Evolutionary conservation across 163 green algal species (phyloP), one percentile per base, ranked within the genome.

Genomic region (Prototheca wickerhamii): DNA sequence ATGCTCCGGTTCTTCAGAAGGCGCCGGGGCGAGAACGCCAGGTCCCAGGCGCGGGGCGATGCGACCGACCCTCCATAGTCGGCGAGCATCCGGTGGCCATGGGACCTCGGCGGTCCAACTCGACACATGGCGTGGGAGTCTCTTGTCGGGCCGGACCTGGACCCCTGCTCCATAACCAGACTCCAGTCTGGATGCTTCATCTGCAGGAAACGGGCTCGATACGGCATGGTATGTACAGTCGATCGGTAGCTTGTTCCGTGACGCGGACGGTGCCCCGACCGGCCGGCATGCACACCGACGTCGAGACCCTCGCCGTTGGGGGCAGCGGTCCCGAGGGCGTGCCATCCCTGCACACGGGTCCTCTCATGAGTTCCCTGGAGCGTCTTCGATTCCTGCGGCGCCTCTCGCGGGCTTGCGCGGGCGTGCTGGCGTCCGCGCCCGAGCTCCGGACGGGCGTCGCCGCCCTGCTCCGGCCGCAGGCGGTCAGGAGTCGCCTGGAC

Each of bases 1-100:
- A 72, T 92, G 65, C 44, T 57, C n/a, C 31, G 46, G 3, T 92
- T 92, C 65, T 92, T 92, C 62, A 61, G 50, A 10, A 31, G 33
- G 31, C 58, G 73, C 1, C 53, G 68, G 10, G 58, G 61, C 1
- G 53, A n/a, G n/a, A n/a, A n/a, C n/a, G 62, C 25, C 26, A 58
- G 28, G n/a, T 64, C 37, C 34, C 40, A 3, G 23, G 4, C 3
- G 28, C 52, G n/a, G 20, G 17, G 17, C 23, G 58, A 26, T 57
- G 50, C 10, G 50, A 51, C 23, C 17, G 50, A 33, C 50, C 50
- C 23, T 57, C 10, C 12, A 28, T 28, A 31, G 7, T 57, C 23
- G 50, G 40, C 12, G 40, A 49, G 40, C 40, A 49, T 49, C 12
- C 12, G 40, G 12, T 49, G 40, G 10, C 40, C 40, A 49, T 23